Evolutionary conservation across 345 rosid genomes (phyloP).

Genomic region (Hevea brasiliensis): DNA sequence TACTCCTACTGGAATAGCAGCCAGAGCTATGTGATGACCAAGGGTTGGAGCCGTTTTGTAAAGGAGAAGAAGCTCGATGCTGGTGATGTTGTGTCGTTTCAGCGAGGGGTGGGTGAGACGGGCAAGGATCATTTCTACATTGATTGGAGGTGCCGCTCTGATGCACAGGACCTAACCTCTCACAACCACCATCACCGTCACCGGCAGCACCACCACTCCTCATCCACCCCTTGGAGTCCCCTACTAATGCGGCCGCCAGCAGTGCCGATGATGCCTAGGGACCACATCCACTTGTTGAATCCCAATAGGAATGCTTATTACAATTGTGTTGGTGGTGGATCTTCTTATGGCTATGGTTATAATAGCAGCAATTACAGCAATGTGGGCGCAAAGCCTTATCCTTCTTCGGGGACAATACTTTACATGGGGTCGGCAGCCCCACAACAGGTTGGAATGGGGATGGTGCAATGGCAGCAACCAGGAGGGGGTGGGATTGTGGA

Average conservation of each 20-base stretch:
- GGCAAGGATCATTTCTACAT: conserved; percentile 64
- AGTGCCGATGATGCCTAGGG: conserved; percentile 13
- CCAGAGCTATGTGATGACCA: conserved; percentile 97
- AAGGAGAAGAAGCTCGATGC: conserved; percentile 93
- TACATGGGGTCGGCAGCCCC: conserved; percentile 36
- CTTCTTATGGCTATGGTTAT: conserved; percentile 21
- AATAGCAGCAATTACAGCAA: conserved; percentile 7
- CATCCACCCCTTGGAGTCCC: conserved; percentile 49
- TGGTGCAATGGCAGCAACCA: conserved; percentile 30
- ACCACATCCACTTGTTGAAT: conserved; percentile 28
- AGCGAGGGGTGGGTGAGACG: conserved; percentile 64
- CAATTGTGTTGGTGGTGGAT: neutral
- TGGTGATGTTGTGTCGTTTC: conserved; percentile 82
- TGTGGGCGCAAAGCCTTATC: conserved; percentile 25
- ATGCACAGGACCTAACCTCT: conserved; percentile 34
- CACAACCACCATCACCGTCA: conserved; percentile 4
- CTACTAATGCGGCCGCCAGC: conserved; percentile 41
- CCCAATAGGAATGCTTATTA: conserved; percentile 24
- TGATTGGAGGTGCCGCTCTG: conserved; percentile 78
- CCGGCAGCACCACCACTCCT: conserved; percentile 29
- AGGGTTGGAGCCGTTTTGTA: conserved; percentile 96
- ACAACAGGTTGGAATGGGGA: conserved; percentile 32
- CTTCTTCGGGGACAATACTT: conserved; percentile 27
- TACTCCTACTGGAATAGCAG: conserved; percentile 96
- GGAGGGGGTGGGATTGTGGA: conserved; percentile 1